These are phyloP conservation scores for Skeletonema menzelii DNA, from an alignment of 108 stramenopile genomes.

Conservation along the genomic window DNA sequence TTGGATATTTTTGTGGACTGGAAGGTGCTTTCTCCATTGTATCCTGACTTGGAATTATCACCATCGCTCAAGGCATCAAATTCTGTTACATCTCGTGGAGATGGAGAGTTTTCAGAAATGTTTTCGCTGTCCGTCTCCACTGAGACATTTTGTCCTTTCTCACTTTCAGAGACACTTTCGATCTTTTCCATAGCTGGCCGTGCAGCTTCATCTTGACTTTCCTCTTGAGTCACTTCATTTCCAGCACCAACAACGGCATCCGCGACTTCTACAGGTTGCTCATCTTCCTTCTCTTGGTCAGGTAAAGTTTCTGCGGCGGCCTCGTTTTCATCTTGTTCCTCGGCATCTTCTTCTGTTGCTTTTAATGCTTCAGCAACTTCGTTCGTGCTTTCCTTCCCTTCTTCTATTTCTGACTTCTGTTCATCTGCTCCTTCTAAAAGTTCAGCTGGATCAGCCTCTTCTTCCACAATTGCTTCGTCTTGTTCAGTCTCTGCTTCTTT, in stretches of 20 bases:
- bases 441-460: background rate
- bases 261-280: background rate
- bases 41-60: background rate
- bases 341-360: background rate
- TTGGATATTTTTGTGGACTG: background rate
- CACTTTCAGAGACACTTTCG: background rate
- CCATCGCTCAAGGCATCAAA: background rate
- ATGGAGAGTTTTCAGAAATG: background rate
- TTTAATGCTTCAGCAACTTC: background rate
- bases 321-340: background rate
- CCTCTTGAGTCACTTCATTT: background rate
- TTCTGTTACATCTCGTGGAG: slow-evolving; percentile 1
- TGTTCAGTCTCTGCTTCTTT: background rate
- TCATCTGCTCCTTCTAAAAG: background rate
- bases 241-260: background rate
- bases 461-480: background rate
- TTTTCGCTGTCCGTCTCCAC: background rate
- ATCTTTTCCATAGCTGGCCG: background rate
- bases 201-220: background rate
- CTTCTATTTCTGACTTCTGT: background rate
- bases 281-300: background rate
- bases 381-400: background rate
- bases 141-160: background rate
- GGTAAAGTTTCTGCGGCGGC: background rate
- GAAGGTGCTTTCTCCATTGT: background rate